phyloP scores from a whole-genome alignment of 2,329 filamentous ascomycete species.

The Dactylellina haptotyla region DNA sequence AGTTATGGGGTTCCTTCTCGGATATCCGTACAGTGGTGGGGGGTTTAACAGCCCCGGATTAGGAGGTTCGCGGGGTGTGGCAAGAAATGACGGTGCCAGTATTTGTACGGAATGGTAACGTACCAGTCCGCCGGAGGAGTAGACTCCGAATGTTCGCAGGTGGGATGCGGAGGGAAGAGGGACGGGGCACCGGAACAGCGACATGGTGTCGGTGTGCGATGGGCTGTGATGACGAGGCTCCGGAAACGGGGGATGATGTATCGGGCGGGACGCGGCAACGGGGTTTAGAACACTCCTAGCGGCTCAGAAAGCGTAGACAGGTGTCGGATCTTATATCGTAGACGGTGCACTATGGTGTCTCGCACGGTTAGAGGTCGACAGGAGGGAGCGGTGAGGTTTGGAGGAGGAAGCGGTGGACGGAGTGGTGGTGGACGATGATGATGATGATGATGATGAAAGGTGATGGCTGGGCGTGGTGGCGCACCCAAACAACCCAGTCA shows the following conservation, averaged over 20 bases:
- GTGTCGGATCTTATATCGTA: neutral
- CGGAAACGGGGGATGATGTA: neutral
- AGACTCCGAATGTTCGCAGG: constrained; percentile 73
- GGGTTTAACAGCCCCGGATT: neutral
- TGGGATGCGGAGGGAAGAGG: constrained; percentile 75
- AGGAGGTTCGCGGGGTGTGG: neutral
- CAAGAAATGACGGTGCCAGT: neutral
- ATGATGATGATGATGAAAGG: constrained; percentile 11
- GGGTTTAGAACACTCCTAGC: neutral
- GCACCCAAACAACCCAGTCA: constrained; percentile 7
- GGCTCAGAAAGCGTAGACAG: neutral
- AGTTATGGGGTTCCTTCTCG: neutral
- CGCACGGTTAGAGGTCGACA: neutral
- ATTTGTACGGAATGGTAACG: constrained; percentile 54
- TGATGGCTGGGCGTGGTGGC: constrained; percentile 42
- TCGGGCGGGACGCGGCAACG: neutral
- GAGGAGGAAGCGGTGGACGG: neutral
- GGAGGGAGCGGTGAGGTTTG: constrained; percentile 8
- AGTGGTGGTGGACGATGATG: neutral
- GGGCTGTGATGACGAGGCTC: constrained; percentile 29
- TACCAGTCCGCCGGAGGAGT: constrained; percentile 73
- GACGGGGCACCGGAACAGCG: constrained; percentile 74
- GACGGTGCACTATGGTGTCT: neutral
- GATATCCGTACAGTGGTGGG: neutral
- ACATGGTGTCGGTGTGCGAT: constrained; percentile 58